phyloP scores from a whole-genome alignment of 306 rosid genomes.

The Malus asiatica region DNA sequence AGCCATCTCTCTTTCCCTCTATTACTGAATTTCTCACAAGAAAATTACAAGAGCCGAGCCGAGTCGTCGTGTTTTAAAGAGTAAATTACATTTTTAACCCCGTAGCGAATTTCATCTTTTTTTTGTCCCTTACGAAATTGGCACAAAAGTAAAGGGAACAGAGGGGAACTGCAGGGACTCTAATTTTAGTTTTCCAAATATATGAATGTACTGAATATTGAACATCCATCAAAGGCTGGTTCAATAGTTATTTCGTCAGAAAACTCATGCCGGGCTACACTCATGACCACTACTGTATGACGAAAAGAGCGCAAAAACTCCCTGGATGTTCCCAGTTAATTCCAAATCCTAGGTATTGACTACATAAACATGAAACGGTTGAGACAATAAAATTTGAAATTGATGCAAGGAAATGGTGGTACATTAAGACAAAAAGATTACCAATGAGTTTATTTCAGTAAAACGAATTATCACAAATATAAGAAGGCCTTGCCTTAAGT shows the following conservation, averaged over 20 bases:
- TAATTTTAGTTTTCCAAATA: background rate
- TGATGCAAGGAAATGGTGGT: background rate
- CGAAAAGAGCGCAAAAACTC: background rate
- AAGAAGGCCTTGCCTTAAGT: conserved; percentile 11
- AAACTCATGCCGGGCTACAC: background rate
- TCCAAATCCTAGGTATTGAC: background rate
- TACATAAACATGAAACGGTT: background rate
- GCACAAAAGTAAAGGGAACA: too few relatives aligned
- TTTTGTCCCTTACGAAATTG: too few relatives aligned
- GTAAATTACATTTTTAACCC: too few relatives aligned
- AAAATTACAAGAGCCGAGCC: background rate
- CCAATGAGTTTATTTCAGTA: background rate
- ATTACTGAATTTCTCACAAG: background rate
- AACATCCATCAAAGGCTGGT: background rate
- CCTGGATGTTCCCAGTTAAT: background rate
- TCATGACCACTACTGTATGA: background rate
- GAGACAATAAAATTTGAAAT: background rate
- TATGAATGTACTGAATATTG: background rate
- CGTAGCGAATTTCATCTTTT: too few relatives aligned
- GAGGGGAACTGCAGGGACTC: too few relatives aligned
- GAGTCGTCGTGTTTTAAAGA: background rate
- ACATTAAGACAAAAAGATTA: background rate
- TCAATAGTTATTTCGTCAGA: background rate
- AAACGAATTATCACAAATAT: background rate
- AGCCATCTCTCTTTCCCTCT: conserved; percentile 42